A percentile compares a stretch with the other conserved stretches of the same genome.
These are phyloP conservation scores for Gigaspora rosea DNA, from an alignment of 192 early-diverging fungal species.

Conservation along the genomic window DNA sequence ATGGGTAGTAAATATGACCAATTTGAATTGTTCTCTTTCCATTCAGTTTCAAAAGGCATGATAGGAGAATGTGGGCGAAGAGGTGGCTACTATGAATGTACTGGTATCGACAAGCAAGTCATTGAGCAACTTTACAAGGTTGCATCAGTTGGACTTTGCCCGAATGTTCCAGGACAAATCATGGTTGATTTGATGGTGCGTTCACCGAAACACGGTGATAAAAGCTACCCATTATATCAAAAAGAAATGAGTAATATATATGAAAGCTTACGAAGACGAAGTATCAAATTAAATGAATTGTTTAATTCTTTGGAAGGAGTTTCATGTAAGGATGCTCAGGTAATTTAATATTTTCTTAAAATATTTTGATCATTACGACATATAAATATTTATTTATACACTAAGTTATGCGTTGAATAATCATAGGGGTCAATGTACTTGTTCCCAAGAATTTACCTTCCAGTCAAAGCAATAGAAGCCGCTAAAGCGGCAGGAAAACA, in stretches of 20 bases:
- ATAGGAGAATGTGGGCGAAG: constrained; percentile 97
- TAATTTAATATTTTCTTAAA: background rate
- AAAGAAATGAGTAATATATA: constrained; percentile 75
- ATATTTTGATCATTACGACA: background rate
- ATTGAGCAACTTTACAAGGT: constrained; percentile 92
- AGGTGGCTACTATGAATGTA: constrained; percentile 97
- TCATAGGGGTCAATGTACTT: constrained; percentile 93
- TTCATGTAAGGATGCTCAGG: constrained; percentile 77
- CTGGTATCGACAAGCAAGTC: constrained; percentile 71
- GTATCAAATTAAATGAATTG: constrained; percentile 67
- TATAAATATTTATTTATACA: too few species aligned
- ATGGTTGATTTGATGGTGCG: constrained; percentile 93
- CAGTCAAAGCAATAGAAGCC: constrained; percentile 74
- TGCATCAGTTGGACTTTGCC: constrained; percentile 89
- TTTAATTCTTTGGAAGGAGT: constrained; percentile 86
- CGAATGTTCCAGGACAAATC: constrained; percentile 93
- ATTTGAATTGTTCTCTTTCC: constrained; percentile 93
- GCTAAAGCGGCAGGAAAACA: constrained; percentile 69
- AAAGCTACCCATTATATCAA: constrained; percentile 73
- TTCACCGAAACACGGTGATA: constrained; percentile 81
- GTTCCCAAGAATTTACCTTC: constrained; percentile 82
- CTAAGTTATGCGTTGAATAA: background rate
- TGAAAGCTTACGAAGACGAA: constrained; percentile 78
- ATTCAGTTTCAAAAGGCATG: constrained; percentile 97
- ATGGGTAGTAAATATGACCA: constrained; percentile 70